Base-by-base conservation (phyloP, 768 basidiomycete genomes). In the Termitomyces bulborhizus region DNA sequence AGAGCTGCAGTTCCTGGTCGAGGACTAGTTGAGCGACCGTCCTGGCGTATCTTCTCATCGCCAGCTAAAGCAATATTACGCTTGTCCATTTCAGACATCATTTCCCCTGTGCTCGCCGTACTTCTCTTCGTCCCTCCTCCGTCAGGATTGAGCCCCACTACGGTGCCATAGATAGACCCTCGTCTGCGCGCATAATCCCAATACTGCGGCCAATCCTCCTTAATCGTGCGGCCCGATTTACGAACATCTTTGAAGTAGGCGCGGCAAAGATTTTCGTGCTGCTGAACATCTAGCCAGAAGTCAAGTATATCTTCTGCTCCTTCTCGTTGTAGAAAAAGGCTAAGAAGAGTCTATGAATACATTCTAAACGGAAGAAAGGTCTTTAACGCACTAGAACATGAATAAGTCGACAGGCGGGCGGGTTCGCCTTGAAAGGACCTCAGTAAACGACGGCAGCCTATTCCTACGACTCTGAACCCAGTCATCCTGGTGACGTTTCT, bases 241-340 rank as follows among this genome's bases (percentile, higher is more conserved):
- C 91, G 88, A 51, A 99, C 85, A 70, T 98, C 97, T 77, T 98
- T 97, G 83, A 99, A 98, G 71, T 98, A 98, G 7, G 96, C 97
- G 57, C 95, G 83, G 70, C 96, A 98, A 34, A 99, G 84, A 68
- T 98, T 98, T 74, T 98, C 97, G 69, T 99, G 97, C 72, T 98
- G 97, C 63, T 97, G 94, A 6, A 98, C 97, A 68, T 99, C 97
- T 29, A 99, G 82, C 95, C 96, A 98, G 65, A 98, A 98, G 69
- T 99, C 97, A 44, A 99, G 74, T 47, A 94, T 90, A 69, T 99
- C 97, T 68, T 98, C 96, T 53, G 92, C 85, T 26, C 93, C 91
- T 72, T 99, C 96, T 36, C 93, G 84, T 68, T 98, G 96, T 36
- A 99, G 76, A 70, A 98, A 98, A 57, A 98, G 81, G 72, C 96